Evolutionary conservation across 2,329 filamentous ascomycete species (phyloP).

Genomic region (Chrysoporthe puriensis): DNA sequence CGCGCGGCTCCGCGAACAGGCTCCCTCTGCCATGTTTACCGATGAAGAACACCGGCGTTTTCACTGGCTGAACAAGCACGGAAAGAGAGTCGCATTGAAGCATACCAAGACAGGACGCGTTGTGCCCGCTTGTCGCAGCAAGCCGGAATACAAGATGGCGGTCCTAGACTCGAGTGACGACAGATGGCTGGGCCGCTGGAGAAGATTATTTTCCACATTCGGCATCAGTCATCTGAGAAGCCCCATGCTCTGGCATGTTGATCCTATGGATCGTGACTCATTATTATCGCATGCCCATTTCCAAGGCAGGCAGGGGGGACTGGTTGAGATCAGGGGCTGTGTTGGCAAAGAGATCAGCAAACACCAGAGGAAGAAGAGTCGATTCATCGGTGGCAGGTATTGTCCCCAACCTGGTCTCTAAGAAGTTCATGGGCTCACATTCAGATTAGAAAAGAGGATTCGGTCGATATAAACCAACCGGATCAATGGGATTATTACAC

Average conservation of each 20-base stretch:
- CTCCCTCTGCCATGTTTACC: conserved; percentile 79
- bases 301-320: conserved; percentile 61
- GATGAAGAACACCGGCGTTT: conserved; percentile 83
- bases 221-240: conserved; percentile 74
- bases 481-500: conserved; percentile 73
- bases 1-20: conserved; percentile 70
- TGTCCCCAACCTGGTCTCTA: neutral
- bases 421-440: neutral
- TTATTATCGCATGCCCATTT: conserved; percentile 71
- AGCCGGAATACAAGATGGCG: conserved; percentile 50
- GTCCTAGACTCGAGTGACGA: conserved; percentile 69
- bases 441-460: conserved; percentile 43
- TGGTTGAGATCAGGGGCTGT: conserved; percentile 72
- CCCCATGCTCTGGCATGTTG: conserved; percentile 83
- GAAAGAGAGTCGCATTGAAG: conserved; percentile 62
- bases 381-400: conserved; percentile 47
- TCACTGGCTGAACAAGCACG: conserved; percentile 73
- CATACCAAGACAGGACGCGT: conserved; percentile 48
- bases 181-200: conserved; percentile 73
- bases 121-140: conserved; percentile 7
- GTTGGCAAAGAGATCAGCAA: conserved; percentile 82
- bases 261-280: conserved; percentile 75
- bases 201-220: conserved; percentile 67
- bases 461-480: conserved; percentile 64
- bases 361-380: conserved; percentile 70